Conservation (phyloP, 1,284 basidiomycete genomes). For the Sphagnurus paluster region DNA sequence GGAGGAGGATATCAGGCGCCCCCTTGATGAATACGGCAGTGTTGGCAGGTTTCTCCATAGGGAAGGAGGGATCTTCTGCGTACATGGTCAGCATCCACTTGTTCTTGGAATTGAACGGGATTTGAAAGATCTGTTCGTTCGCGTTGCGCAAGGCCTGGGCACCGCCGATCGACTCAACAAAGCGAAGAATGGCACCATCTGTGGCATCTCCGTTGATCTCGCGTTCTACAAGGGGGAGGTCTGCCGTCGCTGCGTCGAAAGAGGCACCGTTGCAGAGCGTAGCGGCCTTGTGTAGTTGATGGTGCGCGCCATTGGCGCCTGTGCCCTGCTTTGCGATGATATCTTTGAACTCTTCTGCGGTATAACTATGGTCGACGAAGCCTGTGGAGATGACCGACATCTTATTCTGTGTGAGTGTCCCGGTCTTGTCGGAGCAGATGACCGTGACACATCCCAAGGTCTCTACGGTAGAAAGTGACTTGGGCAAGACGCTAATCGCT, state of each 20-base stretch:
- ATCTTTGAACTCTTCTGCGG: constrained; percentile 20
- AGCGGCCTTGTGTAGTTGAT: constrained; percentile 13
- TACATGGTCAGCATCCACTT: constrained; percentile 57
- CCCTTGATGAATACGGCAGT: constrained; percentile 52
- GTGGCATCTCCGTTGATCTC: constrained; percentile 64
- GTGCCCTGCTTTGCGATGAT: constrained; percentile 4
- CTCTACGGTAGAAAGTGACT: constrained; percentile 32
- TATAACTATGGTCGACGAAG: constrained; percentile 28
- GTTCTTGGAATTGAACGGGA: constrained; percentile 66
- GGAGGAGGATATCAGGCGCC: constrained; percentile 59
- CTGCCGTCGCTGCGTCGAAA: constrained; percentile 41
- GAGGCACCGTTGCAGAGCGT: constrained; percentile 61
- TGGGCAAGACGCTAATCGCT: constrained; percentile 57
- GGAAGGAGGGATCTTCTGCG: neutral
- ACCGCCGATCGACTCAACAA: constrained; percentile 42
- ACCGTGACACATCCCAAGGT: constrained; percentile 28
- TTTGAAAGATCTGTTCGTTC: constrained; percentile 38
- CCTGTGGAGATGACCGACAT: constrained; percentile 43
- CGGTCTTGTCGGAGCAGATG: constrained; percentile 35
- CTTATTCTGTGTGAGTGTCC: constrained; percentile 47
- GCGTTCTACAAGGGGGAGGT: constrained; percentile 42
- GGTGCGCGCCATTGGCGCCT: constrained; percentile 8
- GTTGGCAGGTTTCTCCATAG: constrained; percentile 17
- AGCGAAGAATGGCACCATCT: constrained; percentile 62
- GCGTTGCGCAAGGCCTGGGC: constrained; percentile 25